Percentiles rank a stretch among this genome's conserved stretches.
These are phyloP conservation scores for Fusarium palustre DNA, from an alignment of 2,329 filamentous ascomycete species.

Conservation along the genomic window DNA sequence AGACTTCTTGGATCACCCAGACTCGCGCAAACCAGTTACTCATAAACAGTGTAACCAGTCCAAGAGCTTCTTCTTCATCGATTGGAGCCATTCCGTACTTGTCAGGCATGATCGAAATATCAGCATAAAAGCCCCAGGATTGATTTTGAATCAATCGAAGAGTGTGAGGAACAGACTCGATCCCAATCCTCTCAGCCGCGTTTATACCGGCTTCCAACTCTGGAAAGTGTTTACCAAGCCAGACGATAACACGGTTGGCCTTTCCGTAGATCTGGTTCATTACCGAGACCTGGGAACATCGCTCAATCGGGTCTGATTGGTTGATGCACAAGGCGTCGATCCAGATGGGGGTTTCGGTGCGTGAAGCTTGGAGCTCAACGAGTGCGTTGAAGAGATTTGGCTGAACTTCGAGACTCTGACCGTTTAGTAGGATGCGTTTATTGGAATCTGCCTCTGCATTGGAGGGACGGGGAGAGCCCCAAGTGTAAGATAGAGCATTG, in stretches of 20 bases:
- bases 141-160: neutral
- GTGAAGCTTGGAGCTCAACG: neutral
- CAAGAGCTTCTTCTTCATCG: neutral
- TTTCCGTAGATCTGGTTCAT: conserved; percentile 23
- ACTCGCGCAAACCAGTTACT: neutral
- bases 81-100: neutral
- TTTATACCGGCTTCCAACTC: neutral
- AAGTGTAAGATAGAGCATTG: conserved; percentile 15
- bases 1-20: neutral
- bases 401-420: fast-evolving
- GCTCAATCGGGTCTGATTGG: neutral
- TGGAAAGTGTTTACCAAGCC: neutral
- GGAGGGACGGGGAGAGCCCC: neutral
- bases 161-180: neutral
- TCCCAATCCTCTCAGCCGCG: neutral
- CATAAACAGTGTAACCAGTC: neutral
- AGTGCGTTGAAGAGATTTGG: neutral
- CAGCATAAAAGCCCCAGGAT: neutral
- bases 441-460: fast-evolving
- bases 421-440: neutral
- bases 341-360: neutral
- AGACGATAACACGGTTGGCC: neutral
- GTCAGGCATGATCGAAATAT: neutral
- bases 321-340: conserved; percentile 17
- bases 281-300: neutral